Evolutionary conservation across 2,329 filamentous ascomycete species (phyloP), one percentile per base, ranked within the genome.

Genomic region (Phaeosphaeria sp.): DNA sequence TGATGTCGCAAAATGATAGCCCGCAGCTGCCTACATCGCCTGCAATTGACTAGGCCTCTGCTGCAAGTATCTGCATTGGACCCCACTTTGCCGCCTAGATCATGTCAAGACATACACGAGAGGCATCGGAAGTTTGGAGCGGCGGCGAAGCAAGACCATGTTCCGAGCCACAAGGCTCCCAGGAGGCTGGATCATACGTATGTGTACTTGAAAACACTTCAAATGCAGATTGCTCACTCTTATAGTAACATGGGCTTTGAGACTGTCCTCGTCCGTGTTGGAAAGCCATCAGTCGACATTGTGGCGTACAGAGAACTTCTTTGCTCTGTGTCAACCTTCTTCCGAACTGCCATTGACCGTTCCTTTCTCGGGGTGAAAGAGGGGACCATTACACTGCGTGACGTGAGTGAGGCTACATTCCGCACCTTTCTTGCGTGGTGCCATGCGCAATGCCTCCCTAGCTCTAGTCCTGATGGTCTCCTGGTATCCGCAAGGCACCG

Each of bases 301-400:
- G 9, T 49, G 17, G 54, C 59, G 0, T 51, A 68, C 46, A 56
- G 55, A 27, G 53, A 61, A 7, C 17, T 67, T 8, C 36, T 67
- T 3, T 53, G 56, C 22, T 44, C 51, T 1, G 53, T 64, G 4
- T 57, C 53, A n/a, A 27, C 50, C 6, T 61, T 59, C 40, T 64
- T 59, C 24, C 50, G 50, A 1, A 47, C 45, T 20, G 55, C 57
- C 13, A 62, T 64, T 47, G 25, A 61, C 13, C 20, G 21, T 2
- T 65, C 51, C 8, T 53, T 53, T 21, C 51, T 53, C 40, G 51
- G 51, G 4, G 27, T 59, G 24, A 46, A 45, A 22, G 59, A 64
- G 27, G 56, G 53, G 6, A 49, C 49, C 2, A 57, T 22, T 22
- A 46, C 8, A 30, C 33, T 21, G 54, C 51, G 51, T 42, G 51